Evolutionary conservation across 2,329 filamentous ascomycete species (phyloP).

Genomic region (Lachnellula subtilissima): DNA sequence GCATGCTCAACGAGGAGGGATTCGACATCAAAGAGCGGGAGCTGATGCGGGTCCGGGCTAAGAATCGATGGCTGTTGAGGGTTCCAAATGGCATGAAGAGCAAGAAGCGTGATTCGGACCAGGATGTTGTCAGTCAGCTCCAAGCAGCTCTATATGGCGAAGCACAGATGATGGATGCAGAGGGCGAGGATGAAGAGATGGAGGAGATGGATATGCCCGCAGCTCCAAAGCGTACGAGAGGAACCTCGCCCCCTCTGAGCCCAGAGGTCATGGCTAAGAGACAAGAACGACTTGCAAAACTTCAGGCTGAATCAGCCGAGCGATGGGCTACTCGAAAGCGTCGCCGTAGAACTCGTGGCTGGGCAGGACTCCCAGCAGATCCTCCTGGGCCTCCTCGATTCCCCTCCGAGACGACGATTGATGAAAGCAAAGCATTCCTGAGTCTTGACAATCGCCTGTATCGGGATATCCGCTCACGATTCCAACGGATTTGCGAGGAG

Average conservation of each 20-base stretch:
- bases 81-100: constrained; percentile 54
- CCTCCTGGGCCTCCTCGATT: constrained; percentile 67
- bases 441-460: constrained; percentile 61
- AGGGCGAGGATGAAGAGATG: constrained; percentile 25
- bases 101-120: constrained; percentile 32
- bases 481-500: constrained; percentile 65
- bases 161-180: constrained; percentile 24
- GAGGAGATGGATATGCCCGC: constrained; percentile 24
- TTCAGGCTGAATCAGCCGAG: constrained; percentile 57
- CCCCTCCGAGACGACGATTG: constrained; percentile 76
- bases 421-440: constrained; percentile 69
- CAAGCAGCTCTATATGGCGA: constrained; percentile 32
- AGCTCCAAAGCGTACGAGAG: constrained; percentile 15
- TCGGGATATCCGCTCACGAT: constrained; percentile 58
- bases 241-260: constrained; percentile 35
- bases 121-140: constrained; percentile 32
- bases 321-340: constrained; percentile 61
- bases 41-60: constrained; percentile 62
- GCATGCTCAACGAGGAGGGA: constrained; percentile 64
- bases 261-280: constrained; percentile 47
- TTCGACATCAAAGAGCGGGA: constrained; percentile 68
- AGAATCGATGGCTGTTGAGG: constrained; percentile 64
- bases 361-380: constrained; percentile 63
- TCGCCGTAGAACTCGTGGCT: constrained; percentile 62
- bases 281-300: constrained; percentile 47